phyloP scores from a whole-genome alignment of 2,329 filamentous ascomycete species.

The Pestalotiopsis sp. region DNA sequence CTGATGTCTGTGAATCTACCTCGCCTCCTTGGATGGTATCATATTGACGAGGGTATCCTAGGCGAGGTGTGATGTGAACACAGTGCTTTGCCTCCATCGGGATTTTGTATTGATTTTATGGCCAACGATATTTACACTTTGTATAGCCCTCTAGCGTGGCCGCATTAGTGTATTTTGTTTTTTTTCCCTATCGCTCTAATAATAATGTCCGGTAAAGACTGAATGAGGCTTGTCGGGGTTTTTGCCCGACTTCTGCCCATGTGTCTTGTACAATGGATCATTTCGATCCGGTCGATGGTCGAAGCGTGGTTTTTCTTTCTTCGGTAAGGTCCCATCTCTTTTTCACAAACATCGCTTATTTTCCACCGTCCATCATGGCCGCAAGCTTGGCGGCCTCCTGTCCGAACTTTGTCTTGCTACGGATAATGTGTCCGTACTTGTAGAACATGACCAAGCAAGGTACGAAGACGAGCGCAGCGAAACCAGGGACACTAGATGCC shows the following conservation, averaged over 20 bases:
- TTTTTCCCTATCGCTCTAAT: neutral
- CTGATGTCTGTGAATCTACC: neutral
- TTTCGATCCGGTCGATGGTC: neutral
- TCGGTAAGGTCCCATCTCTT: neutral
- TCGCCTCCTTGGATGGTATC: neutral
- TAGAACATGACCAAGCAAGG: slow-evolving; percentile 8
- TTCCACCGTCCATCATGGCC: slow-evolving; percentile 9
- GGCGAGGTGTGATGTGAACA: neutral
- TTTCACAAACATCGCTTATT: neutral
- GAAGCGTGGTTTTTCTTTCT: neutral
- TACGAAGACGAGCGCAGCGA: slow-evolving; percentile 28
- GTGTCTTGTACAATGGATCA: neutral
- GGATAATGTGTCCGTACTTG: slow-evolving; percentile 12
- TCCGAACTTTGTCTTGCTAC: slow-evolving; percentile 12
- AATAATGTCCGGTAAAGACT: neutral
- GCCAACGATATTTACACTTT: neutral
- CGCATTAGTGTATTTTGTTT: neutral
- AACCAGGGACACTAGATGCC: slow-evolving; percentile 45
- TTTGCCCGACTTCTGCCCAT: neutral
- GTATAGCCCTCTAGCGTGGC: neutral
- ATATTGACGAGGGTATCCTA: neutral
- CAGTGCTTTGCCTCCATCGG: neutral
- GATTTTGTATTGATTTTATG: neutral
- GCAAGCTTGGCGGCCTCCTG: slow-evolving; percentile 11
- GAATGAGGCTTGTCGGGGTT: neutral